These are phyloP conservation scores for Paramecium primaurelia DNA, from an alignment of 73 alveolate genomes.

Conservation along the genomic window DNA sequence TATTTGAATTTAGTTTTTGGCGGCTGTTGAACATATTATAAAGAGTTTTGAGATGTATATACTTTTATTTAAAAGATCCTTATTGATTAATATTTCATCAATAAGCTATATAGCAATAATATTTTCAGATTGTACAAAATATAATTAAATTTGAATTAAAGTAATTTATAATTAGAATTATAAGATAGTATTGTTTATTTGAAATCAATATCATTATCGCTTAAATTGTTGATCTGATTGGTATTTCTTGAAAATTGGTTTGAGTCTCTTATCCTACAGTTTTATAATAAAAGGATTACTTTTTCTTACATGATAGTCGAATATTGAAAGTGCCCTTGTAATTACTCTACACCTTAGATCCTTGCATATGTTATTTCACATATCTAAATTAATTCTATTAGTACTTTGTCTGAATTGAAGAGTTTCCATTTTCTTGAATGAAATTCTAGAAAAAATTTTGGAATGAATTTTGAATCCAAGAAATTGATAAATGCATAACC, in stretches of 20 bases:
- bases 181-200: neutral
- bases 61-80: too few relatives aligned
- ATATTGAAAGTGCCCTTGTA: constrained; percentile 66
- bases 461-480: constrained; percentile 71
- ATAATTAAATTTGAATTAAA: neutral
- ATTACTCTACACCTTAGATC: constrained; percentile 83
- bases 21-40: neutral
- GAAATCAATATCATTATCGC: neutral
- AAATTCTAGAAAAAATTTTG: constrained; percentile 76
- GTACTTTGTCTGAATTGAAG: constrained; percentile 72
- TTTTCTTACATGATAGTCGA: constrained; percentile 67
- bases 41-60: neutral
- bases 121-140: neutral
- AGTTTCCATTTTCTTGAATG: constrained; percentile 79
- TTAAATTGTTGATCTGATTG: neutral
- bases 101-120: too few relatives aligned
- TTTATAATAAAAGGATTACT: neutral
- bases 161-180: neutral
- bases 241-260: constrained; percentile 30
- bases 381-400: neutral
- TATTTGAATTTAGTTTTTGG: neutral
- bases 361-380: constrained; percentile 87
- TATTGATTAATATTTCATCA: too few relatives aligned
- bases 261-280: constrained; percentile 2
- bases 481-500: constrained; percentile 94